Conservation (phyloP, 75 land plant genomes). For the Cunninghamia lanceolata region DNA sequence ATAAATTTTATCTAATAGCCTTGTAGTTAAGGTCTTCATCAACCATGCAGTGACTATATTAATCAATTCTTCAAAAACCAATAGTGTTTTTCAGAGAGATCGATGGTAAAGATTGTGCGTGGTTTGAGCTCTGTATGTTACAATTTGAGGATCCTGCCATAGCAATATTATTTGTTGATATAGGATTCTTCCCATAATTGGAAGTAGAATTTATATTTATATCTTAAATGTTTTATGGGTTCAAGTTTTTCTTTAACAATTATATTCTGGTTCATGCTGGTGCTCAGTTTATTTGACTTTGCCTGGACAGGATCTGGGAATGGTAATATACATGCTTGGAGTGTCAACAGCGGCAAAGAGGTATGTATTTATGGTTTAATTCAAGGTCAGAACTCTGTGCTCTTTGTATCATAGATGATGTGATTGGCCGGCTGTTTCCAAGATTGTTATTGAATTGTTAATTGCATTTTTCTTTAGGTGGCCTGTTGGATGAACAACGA, state of each 20-base stretch:
- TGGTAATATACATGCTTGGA: conserved; percentile 82
- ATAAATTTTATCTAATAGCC: not conserved
- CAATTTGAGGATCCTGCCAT: not conserved
- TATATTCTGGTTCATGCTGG: conserved; percentile 1
- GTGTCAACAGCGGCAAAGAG: conserved; percentile 65
- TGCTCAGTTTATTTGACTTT: not conserved
- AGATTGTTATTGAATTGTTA: not conserved
- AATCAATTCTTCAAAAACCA: not conserved
- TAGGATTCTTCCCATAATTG: not conserved
- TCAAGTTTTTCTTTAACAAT: not conserved
- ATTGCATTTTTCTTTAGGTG: conserved; percentile 37
- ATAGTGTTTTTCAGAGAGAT: not conserved
- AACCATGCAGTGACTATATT: not conserved
- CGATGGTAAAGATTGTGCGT: not conserved
- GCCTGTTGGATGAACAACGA: conserved; percentile 74
- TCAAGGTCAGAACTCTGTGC: not conserved
- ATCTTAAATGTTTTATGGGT: not conserved
- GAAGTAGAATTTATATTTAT: not conserved
- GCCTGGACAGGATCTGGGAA: conserved; percentile 75
- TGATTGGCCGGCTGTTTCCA: not conserved
- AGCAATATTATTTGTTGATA: not conserved
- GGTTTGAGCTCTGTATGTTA: not conserved
- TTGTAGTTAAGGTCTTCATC: not conserved
- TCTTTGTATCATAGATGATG: not conserved
- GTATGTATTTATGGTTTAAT: conserved; percentile 25